Conservation (phyloP, 805 yeast species). For the Millerago galiae region DNA sequence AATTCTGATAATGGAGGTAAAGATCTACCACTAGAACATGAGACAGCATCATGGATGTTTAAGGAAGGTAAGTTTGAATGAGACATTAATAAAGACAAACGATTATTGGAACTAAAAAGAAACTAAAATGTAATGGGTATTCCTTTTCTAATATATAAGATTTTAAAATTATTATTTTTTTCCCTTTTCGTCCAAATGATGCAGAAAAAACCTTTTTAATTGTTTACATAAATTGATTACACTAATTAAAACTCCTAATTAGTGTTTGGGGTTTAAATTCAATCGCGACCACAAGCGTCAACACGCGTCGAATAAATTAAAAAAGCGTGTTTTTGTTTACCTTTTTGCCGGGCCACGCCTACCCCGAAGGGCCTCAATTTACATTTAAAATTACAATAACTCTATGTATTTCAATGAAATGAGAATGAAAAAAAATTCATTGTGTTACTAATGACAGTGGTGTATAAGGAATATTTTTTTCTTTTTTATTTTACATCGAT, state of each 20-base stretch:
- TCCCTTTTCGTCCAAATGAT: not conserved
- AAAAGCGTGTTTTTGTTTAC: constrained; percentile 7
- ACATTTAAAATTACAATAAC: no score
- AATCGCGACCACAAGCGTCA: not conserved
- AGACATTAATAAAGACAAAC: constrained; percentile 7
- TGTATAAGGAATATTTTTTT: no score
- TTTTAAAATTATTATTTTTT: not conserved
- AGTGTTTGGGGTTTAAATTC: not conserved
- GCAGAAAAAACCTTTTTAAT: constrained; percentile 3
- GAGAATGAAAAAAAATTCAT: no score
- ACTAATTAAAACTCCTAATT: not conserved
- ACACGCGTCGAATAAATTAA: not conserved
- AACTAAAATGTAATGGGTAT: not conserved
- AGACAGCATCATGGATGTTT: not conserved
- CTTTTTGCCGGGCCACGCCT: constrained; percentile 3
- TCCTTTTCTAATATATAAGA: not conserved
- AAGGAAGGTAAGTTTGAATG: constrained; percentile 3
- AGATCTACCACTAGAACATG: not conserved
- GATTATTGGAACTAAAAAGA: not conserved
- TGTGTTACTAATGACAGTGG: no score
- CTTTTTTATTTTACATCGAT: no score
- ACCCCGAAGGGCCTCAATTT: no score
- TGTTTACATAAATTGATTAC: constrained; percentile 9
- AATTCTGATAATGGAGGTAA: constrained; percentile 5
- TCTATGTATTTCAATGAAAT: no score